phyloP scores from a whole-genome alignment of 176 grass and related monocot genomes.

The Aegilops longissima region DNA sequence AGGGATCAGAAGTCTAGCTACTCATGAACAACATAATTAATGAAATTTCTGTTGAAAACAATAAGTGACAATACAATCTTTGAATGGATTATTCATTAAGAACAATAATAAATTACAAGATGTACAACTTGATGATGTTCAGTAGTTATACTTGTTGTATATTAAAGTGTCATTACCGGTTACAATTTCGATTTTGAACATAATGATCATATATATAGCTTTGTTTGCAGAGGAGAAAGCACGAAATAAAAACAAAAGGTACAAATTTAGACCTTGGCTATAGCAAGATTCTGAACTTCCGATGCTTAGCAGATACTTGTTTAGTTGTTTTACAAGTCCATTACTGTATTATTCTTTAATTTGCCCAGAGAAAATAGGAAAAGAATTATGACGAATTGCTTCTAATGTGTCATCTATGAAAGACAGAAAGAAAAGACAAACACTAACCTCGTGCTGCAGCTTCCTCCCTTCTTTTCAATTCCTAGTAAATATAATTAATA shows the following conservation, averaged over 20 bases:
- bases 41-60: not conserved
- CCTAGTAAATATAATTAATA: conserved; percentile 50
- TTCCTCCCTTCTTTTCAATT: conserved; percentile 87
- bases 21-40: not conserved
- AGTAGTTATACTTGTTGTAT: not conserved
- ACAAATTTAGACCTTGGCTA: not conserved
- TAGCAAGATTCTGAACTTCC: not conserved
- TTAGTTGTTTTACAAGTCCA: conserved; percentile 16
- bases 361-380: not conserved
- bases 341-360: not conserved
- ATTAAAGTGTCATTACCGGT: not conserved
- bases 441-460: conserved; percentile 71
- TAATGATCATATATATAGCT: not conserved
- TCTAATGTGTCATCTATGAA: conserved; percentile 7
- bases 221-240: not conserved
- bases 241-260: not conserved
- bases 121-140: not conserved
- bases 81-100: not conserved
- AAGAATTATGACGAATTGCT: not conserved
- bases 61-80: not conserved
- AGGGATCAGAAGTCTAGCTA: conserved; percentile 13
- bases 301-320: not conserved
- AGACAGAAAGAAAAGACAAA: not conserved
- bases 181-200: not conserved
- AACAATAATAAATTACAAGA: not conserved